Evolutionary conservation across 768 basidiomycete genomes (phyloP).

Genomic region (Sarcodon sp.): DNA sequence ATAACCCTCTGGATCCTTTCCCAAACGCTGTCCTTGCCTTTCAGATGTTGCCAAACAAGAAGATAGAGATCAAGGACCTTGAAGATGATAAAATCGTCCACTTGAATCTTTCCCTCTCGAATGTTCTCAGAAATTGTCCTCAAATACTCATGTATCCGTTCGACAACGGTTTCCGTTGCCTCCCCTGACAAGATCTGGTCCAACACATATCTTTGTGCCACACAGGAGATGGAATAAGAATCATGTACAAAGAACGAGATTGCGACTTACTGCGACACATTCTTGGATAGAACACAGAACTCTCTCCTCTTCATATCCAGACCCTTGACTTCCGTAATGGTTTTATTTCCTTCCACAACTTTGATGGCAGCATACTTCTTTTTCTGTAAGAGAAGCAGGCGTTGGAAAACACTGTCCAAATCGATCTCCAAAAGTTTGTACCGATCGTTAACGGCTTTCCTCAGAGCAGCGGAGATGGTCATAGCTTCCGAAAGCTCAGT

Average conservation of each 20-base stretch:
- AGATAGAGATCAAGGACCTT: conserved; percentile 43
- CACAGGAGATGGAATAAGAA: not conserved
- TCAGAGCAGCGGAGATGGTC: conserved; percentile 85
- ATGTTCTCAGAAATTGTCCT: conserved; percentile 65
- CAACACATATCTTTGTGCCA: conserved; percentile 57
- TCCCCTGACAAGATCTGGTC: conserved; percentile 89
- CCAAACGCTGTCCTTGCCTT: conserved; percentile 54
- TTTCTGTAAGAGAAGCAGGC: conserved; percentile 88
- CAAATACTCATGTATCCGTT: conserved; percentile 89
- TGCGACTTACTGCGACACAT: conserved; percentile 70
- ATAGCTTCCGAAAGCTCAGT: conserved; percentile 81
- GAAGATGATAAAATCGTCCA: conserved; percentile 93
- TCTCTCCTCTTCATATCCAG: conserved; percentile 99
- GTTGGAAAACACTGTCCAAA: conserved; percentile 86
- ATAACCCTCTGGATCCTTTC: conserved; percentile 95
- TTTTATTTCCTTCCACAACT: conserved; percentile 70
- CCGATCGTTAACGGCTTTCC: conserved; percentile 91
- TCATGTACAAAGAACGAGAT: not conserved
- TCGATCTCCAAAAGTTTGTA: conserved; percentile 97
- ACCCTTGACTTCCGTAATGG: conserved; percentile 80
- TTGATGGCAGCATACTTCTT: conserved; percentile 99
- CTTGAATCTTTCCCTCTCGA: conserved; percentile 57
- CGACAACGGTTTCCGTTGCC: conserved; percentile 78
- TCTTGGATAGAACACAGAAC: conserved; percentile 85
- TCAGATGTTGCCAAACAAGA: not conserved